Evolutionary conservation across 1,139 yeast genomes (phyloP), one percentile per base, ranked within the genome.

Genomic region (Saccharomycopsis phalli): DNA sequence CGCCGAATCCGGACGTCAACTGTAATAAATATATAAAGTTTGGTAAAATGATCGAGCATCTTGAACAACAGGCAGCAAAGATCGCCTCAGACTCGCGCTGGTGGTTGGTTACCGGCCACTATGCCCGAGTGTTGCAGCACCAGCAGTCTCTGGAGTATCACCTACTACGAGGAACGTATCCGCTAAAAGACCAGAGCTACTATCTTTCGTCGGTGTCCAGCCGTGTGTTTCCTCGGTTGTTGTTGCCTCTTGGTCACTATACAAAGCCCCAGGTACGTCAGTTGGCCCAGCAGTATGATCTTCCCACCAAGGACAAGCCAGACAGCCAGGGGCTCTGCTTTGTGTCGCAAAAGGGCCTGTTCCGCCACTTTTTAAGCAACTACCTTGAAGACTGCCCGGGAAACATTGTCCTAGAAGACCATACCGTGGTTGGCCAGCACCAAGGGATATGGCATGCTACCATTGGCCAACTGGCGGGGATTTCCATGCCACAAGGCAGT

Each of bases 61-160:
- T 87, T 31, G 60, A 64, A 33, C 41, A 53, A 0, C 58, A 57
- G 42, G 67, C 62, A 47, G 31, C 42, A 51, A 31, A 53, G 53
- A 37, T 33, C 31, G 33, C 30, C 39, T 30, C 22, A 23, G 40
- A 48, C 21, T 41, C 45, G 2, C 59, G 65, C 36, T 83, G 91
- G 80, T 84, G 95, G 94, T 60, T 91, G 13, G 96, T 86, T 1
- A 87, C 96, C 0, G 99, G 98, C 3, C 98, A 91, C 57, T 91
- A 91, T 58, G 78, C 94, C 0, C 63, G 91, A 42, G 61, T 83
- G 3, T 61, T 77, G 60, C 51, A 55, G 27, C 58, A 50, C 0
- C 21, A 41, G 4, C 37, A 46, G 1, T 51, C 61, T 1, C 62
- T 60, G 0, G 61, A 63, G 19, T 51, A 51, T 28, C 78, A 73